These are phyloP conservation scores for Colletotrichum sp. DNA, from an alignment of 2,329 filamentous ascomycete genomes.

Conservation along the genomic window DNA sequence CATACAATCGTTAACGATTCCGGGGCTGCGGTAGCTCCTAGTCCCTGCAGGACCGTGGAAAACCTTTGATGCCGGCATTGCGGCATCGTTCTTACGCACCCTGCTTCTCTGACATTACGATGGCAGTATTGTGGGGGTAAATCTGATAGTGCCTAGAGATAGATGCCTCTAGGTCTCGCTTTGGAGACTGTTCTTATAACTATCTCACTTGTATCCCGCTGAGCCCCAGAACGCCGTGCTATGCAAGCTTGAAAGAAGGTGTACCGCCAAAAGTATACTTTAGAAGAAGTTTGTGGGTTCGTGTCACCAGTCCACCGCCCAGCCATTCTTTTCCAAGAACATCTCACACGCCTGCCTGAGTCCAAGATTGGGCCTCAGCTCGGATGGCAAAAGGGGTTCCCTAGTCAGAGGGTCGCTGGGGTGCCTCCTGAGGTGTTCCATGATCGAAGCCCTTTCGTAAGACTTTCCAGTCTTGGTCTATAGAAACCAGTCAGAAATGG, in stretches of 20 bases:
- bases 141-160: background rate
- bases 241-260: background rate
- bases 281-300: background rate
- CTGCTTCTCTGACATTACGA: background rate
- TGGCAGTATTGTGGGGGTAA: rapidly evolving
- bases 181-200: background rate
- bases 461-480: conserved; percentile 86
- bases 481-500: conserved; percentile 17
- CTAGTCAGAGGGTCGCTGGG: conserved; percentile 84
- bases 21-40: background rate
- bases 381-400: conserved; percentile 69
- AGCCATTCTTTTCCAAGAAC: conserved; percentile 85
- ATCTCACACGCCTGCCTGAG: conserved; percentile 84
- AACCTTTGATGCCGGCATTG: background rate
- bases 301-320: conserved; percentile 88
- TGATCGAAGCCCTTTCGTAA: conserved; percentile 85
- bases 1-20: background rate
- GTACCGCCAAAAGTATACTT: background rate
- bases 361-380: conserved; percentile 82
- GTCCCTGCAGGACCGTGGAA: background rate
- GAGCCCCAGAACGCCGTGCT: conserved; percentile 8
- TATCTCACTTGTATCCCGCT: background rate
- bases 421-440: conserved; percentile 81
- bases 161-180: background rate
- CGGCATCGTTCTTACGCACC: background rate